Evolutionary conservation across 2,329 filamentous ascomycete genomes (phyloP).

Genomic region (Trichoderma sp.): DNA sequence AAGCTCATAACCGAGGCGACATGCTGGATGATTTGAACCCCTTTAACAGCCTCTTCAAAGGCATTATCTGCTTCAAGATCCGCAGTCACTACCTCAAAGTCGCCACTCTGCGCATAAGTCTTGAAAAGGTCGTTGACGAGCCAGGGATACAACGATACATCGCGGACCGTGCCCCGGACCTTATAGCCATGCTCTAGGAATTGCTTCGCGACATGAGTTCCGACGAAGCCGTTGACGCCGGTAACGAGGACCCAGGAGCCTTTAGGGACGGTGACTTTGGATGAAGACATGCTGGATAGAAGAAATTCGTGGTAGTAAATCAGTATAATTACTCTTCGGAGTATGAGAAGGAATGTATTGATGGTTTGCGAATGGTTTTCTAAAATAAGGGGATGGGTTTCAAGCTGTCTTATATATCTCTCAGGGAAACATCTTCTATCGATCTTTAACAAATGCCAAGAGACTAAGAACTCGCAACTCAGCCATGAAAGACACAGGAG

Average conservation of each 20-base stretch:
- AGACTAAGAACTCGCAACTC: background rate
- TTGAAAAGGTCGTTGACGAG: background rate
- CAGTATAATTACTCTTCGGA: background rate
- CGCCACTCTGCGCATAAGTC: background rate
- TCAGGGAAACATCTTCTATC: background rate
- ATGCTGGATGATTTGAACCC: background rate
- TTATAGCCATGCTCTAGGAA: slow-evolving; percentile 40
- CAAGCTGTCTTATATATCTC: background rate
- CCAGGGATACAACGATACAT: slow-evolving; percentile 25
- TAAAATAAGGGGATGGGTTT: background rate
- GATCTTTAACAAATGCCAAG: background rate
- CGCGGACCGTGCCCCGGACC: slow-evolving; percentile 46
- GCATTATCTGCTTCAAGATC: background rate
- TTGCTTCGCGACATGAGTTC: slow-evolving; percentile 38
- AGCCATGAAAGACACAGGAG: background rate
- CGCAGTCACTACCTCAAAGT: background rate
- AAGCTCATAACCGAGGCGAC: background rate
- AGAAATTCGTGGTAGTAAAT: background rate
- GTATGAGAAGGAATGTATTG: background rate
- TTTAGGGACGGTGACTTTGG: background rate
- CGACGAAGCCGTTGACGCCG: slow-evolving; percentile 45
- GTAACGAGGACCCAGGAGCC: slow-evolving; percentile 42
- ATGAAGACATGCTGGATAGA: background rate
- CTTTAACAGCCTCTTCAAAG: background rate
- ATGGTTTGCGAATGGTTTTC: background rate